Conservation (phyloP, 345 rosid species). For the Gossypium mustelinum region DNA sequence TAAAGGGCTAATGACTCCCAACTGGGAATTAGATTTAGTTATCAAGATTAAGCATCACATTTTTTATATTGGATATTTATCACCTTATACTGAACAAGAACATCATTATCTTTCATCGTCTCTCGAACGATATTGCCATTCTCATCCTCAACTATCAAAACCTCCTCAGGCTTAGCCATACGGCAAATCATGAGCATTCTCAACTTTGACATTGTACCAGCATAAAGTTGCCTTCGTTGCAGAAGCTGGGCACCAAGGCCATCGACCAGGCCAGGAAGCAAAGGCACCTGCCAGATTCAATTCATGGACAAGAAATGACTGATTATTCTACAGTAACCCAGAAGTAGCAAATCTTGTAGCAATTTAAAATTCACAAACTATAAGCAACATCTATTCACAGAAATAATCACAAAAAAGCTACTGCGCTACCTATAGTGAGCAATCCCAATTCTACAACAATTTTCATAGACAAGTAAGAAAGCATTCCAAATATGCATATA, state of each 20-base stretch:
- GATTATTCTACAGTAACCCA: constrained; percentile 10
- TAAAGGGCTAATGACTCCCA: no score
- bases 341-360: not conserved
- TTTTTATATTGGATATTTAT: not conserved
- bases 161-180: constrained; percentile 99
- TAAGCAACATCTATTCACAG: not conserved
- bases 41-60: not conserved
- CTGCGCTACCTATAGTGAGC: not conserved
- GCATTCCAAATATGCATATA: not conserved
- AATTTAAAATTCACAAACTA: not conserved
- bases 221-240: constrained; percentile 89
- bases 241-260: constrained; percentile 73
- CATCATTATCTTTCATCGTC: constrained; percentile 99
- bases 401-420: not conserved
- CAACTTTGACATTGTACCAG: constrained; percentile 79
- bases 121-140: constrained; percentile 98
- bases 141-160: constrained; percentile 98
- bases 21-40: not conserved
- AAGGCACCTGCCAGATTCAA: constrained; percentile 52
- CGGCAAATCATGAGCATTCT: constrained; percentile 95
- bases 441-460: not conserved
- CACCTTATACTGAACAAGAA: constrained; percentile 98
- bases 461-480: not conserved
- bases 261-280: constrained; percentile 73
- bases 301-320: constrained; percentile 14